phyloP scores from a whole-genome alignment of 164 flowering plant species.

The Nymphaea colorata region DNA sequence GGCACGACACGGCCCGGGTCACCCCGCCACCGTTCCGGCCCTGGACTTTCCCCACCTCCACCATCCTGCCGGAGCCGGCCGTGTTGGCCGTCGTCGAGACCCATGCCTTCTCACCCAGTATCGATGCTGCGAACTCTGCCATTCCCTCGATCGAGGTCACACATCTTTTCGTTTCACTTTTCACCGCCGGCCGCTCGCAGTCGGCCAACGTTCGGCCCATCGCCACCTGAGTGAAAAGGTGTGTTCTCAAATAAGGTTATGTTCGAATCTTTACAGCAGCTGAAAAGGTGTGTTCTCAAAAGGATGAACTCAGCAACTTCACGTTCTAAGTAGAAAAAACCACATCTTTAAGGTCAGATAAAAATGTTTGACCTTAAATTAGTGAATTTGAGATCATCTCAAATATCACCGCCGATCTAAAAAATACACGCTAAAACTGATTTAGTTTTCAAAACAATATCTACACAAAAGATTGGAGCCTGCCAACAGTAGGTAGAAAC shows the following conservation, averaged over 20 bases:
- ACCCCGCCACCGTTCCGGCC: constrained; percentile 35
- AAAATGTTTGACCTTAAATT: no score
- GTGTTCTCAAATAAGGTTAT: neutral
- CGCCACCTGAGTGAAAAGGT: neutral
- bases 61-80: constrained; percentile 35
- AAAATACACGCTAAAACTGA: no score
- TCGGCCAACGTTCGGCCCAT: constrained; percentile 33
- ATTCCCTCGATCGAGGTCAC: constrained; percentile 73
- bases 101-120: constrained; percentile 37
- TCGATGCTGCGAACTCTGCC: constrained; percentile 69
- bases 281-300: neutral
- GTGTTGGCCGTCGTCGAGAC: constrained; percentile 50
- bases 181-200: constrained; percentile 72
- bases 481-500: neutral
- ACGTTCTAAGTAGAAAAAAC: no score
- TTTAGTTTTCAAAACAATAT: no score
- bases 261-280: no score
- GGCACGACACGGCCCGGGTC: constrained; percentile 73
- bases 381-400: no score
- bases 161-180: constrained; percentile 75
- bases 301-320: neutral
- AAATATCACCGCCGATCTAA: no score
- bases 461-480: no score
- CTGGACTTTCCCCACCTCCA: constrained; percentile 50
- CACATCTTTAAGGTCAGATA: no score